Conservation (phyloP, 768 basidiomycete genomes). For the Flagelloscypha sp. region DNA sequence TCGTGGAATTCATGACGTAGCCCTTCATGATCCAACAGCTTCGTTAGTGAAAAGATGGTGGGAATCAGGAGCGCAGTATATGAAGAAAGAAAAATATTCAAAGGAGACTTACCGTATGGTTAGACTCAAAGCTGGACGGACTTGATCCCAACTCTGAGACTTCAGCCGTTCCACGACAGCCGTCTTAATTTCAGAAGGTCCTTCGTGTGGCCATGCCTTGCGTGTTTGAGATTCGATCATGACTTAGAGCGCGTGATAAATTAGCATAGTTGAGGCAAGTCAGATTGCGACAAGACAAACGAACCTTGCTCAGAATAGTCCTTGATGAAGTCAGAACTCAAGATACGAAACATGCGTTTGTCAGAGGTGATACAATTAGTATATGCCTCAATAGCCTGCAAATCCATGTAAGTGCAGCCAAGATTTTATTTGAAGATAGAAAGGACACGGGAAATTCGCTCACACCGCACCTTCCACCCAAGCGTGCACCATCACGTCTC, state of each 20-base stretch:
- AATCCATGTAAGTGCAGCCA: too few species aligned
- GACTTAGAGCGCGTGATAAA: conserved; percentile 2
- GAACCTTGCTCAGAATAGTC: conserved; percentile 12
- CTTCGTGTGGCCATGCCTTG: conserved; percentile 1
- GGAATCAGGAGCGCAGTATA: too few species aligned
- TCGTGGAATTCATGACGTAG: conserved; percentile 1
- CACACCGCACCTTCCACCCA: conserved; percentile 9
- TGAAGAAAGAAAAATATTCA: neutral
- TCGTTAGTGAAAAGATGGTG: neutral
- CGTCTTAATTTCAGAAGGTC: conserved; percentile 9
- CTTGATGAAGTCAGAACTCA: conserved; percentile 5
- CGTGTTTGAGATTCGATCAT: conserved; percentile 2
- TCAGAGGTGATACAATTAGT: conserved; percentile 15
- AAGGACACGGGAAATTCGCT: neutral
- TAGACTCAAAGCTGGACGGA: conserved; percentile 10
- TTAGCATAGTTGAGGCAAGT: too few species aligned
- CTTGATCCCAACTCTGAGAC: conserved; percentile 10
- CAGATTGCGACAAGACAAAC: conserved; percentile 1
- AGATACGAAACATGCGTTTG: conserved; percentile 11
- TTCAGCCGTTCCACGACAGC: conserved; percentile 11
- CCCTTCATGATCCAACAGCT: conserved; percentile 15
- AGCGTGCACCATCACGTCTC: neutral
- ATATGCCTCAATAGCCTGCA: conserved; percentile 7
- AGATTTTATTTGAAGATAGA: neutral
- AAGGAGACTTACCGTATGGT: conserved; percentile 12